phyloP scores from a whole-genome alignment of 1,139 yeast species.

The Pichia inconspicua region DNA sequence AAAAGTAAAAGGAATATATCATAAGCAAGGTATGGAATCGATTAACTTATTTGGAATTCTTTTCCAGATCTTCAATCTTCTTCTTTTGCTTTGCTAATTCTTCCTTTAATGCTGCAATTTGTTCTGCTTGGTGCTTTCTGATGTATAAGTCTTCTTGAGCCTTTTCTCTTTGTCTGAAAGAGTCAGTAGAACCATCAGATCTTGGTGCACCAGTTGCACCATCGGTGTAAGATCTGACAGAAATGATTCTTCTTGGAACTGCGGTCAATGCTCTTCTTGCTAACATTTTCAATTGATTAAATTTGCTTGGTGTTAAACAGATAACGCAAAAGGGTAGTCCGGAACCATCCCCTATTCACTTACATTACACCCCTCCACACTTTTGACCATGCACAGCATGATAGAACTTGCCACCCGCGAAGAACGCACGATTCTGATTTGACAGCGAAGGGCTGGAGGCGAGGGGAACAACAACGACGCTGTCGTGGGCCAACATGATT shows the following conservation, averaged over 20 bases:
- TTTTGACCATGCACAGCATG: background rate
- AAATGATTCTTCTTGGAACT: conserved; percentile 27
- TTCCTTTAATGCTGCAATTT: conserved; percentile 45
- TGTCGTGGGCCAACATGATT: background rate
- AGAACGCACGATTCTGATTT: background rate
- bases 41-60: conserved; percentile 6
- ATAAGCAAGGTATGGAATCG: background rate
- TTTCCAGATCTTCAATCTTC: conserved; percentile 31
- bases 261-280: conserved; percentile 32
- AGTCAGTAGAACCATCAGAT: conserved; percentile 40
- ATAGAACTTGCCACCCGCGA: background rate
- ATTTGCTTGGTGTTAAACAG: conserved; percentile 1
- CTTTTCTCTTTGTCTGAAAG: conserved; percentile 60
- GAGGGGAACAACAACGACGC: background rate
- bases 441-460: background rate
- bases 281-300: conserved; percentile 20
- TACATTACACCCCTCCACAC: background rate
- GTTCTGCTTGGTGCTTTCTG: conserved; percentile 55
- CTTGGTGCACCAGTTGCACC: conserved; percentile 52
- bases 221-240: conserved; percentile 41
- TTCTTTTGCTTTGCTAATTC: conserved; percentile 46
- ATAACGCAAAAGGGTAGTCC: no score
- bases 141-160: conserved; percentile 63
- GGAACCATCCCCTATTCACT: background rate
- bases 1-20: background rate